phyloP scores from a whole-genome alignment of 1,139 yeast species.

The Candida smagusa region DNA sequence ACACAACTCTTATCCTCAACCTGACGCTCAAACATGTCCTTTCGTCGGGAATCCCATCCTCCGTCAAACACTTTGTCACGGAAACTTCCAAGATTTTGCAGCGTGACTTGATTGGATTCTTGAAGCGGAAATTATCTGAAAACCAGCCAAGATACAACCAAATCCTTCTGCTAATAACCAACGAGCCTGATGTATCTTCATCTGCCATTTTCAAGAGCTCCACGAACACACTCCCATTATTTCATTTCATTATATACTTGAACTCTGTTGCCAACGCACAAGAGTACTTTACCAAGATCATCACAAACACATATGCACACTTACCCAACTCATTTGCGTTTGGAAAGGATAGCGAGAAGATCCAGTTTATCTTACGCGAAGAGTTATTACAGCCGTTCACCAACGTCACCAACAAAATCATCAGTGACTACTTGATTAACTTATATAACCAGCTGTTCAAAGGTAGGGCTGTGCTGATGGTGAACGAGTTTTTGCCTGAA shows the following conservation, averaged over 20 bases:
- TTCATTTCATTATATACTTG: constrained; percentile 51
- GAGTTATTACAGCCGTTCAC: constrained; percentile 40
- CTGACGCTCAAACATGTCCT: constrained; percentile 58
- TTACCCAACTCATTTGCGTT: constrained; percentile 42
- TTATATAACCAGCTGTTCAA: constrained; percentile 60
- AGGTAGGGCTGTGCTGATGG: constrained; percentile 42
- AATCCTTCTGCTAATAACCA: constrained; percentile 24
- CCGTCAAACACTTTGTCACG: constrained; percentile 50
- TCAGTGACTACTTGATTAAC: constrained; percentile 51
- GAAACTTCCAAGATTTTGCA: constrained; percentile 31
- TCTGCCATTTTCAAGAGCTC: constrained; percentile 15
- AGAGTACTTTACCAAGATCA: constrained; percentile 49
- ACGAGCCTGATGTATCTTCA: constrained; percentile 2
- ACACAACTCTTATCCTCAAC: constrained; percentile 69
- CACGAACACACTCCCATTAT: constrained; percentile 33
- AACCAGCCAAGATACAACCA: constrained; percentile 53
- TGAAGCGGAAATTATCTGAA: constrained; percentile 51
- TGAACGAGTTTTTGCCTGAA: constrained; percentile 56
- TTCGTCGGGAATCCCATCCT: constrained; percentile 56
- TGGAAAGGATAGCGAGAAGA: constrained; percentile 47
- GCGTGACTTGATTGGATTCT: constrained; percentile 35
- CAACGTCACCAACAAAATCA: constrained; percentile 41
- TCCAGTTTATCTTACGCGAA: constrained; percentile 36
- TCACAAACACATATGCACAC: constrained; percentile 31
- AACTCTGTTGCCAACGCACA: constrained; percentile 62